Conservation (phyloP, 305 asterid species). For the Solanum hybrid region DNA sequence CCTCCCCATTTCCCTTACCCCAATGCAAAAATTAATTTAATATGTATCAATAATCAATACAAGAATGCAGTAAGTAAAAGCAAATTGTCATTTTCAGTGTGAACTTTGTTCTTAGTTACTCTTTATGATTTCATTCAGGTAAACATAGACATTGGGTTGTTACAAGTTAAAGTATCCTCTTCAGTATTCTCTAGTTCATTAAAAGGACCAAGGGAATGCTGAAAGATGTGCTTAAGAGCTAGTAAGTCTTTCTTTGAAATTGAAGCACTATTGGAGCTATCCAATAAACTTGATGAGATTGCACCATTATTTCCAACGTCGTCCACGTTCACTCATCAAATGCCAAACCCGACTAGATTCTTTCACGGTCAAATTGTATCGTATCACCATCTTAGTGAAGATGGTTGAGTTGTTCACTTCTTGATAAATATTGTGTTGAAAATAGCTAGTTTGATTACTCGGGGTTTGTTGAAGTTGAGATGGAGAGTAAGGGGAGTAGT, state of each 20-base stretch:
- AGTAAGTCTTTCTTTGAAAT: constrained; percentile 28
- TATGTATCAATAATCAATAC: neutral
- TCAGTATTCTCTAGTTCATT: constrained; percentile 21
- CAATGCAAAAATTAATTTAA: too few species aligned
- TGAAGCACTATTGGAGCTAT: constrained; percentile 35
- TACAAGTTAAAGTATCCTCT: neutral
- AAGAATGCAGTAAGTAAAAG: neutral
- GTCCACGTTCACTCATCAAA: constrained; percentile 8
- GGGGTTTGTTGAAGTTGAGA: constrained; percentile 10
- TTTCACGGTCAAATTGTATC: constrained; percentile 15
- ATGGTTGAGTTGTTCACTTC: constrained; percentile 35
- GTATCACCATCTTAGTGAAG: constrained; percentile 38
- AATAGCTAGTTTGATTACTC: neutral
- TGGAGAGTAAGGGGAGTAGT: constrained; percentile 41
- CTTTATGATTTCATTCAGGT: constrained; percentile 18
- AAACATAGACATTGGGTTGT: neutral
- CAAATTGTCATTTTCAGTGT: neutral
- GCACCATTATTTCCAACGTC: constrained; percentile 11
- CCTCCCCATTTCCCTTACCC: neutral
- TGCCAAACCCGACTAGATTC: constrained; percentile 2
- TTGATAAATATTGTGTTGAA: neutral
- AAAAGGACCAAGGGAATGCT: constrained; percentile 60
- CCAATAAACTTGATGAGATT: constrained; percentile 35
- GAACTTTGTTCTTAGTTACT: neutral
- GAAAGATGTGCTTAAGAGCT: constrained; percentile 64